A percentile compares a stretch with the other conserved stretches of the same genome.
phyloP scores from a whole-genome alignment of 2,329 filamentous ascomycete species.

The Hypoxylon sp. region DNA sequence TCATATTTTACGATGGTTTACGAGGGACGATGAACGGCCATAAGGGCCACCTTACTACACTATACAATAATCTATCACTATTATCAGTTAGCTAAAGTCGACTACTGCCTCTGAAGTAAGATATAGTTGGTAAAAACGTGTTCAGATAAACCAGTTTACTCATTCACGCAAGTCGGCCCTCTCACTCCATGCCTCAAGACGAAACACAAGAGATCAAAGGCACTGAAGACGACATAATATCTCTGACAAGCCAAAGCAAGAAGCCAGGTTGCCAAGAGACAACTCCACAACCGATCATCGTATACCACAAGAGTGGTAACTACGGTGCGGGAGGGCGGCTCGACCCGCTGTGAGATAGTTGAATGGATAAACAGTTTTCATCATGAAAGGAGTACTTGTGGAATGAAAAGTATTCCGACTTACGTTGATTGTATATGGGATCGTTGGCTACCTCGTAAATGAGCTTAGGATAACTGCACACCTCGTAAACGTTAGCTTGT shows the following conservation, averaged over 20 bases:
- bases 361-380: conserved; percentile 83
- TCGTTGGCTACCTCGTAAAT: background rate
- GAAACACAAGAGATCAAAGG: conserved; percentile 62
- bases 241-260: conserved; percentile 50
- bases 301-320: conserved; percentile 62
- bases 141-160: conserved; percentile 80
- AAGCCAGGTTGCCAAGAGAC: conserved; percentile 55
- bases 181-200: conserved; percentile 69
- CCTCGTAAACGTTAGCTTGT: conserved; percentile 36
- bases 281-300: conserved; percentile 85
- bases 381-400: conserved; percentile 58
- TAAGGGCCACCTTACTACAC: background rate
- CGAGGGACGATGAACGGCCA: background rate
- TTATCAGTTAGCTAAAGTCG: conserved; percentile 39
- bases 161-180: conserved; percentile 75
- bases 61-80: background rate
- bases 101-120: background rate
- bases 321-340: conserved; percentile 83
- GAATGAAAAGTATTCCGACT: conserved; percentile 31
- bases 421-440: conserved; percentile 45
- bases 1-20: conserved; percentile 3
- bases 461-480: background rate
- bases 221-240: conserved; percentile 75
- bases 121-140: conserved; percentile 1
- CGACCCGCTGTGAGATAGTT: conserved; percentile 75